Evolutionary conservation across 805 yeast genomes (phyloP), one percentile per base, ranked within the genome.

Genomic region (Phaffomyces opuntiae): DNA sequence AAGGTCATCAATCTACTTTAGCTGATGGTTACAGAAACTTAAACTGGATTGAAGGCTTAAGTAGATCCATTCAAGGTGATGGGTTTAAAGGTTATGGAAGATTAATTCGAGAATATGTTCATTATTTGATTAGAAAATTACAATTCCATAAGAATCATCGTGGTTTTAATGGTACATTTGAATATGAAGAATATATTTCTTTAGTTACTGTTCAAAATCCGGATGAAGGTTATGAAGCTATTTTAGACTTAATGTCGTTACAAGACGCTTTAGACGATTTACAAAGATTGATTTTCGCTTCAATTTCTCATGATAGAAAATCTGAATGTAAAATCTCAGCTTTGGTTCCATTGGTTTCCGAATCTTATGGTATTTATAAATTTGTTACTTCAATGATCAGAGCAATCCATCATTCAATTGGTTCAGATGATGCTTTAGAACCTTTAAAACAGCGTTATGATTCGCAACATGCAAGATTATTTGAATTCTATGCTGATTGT

Each of bases 111-210:
- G 96, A 84, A 56, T 91, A 91, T 61, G 86, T 80, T 38, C 68
- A 72, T 31, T 86, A 80, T 52, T 65, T 91, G 42, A 66, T 86
- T 43, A 72, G 75, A 58, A 91, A 91, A 60, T 72, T 93, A 54
- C 77, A 77, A 49, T 91, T 91, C 65, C 98, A 91, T 63, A 76
- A 81, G 48, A 74, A 76, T 48, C 95, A 93, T 58, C 81, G 87
- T 13, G 95, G 89, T 5, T 93, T 91, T 67, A 91, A 86, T 59
- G 99, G 98, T 34, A 88, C 88, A 34, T 91, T 91, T 64, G 99
- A 91, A 62, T 93, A 91, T 61, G 96, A 89, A 63, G 99, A 91
- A 62, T 93, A 91, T 60, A 80, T 90, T 38, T 87, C 96, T 5
- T 72, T 91, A 53, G 78, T 87, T 47, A 80, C 89, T 3, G 95